Conservation (phyloP, 164 flowering plant genomes). For the Nymphaea colorata region DNA sequence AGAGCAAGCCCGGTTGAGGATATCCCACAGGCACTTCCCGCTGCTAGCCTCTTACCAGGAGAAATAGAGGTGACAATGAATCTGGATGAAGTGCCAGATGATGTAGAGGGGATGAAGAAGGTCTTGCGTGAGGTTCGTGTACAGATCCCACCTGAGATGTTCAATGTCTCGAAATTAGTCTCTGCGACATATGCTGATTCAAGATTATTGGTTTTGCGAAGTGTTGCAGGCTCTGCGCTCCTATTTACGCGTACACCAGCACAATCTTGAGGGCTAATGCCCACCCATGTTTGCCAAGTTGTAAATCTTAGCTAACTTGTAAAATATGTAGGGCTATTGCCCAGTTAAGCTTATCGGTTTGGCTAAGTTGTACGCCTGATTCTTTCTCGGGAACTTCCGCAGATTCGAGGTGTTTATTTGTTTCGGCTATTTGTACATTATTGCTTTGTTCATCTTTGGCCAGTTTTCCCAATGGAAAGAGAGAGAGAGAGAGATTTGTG, state of each 20-base stretch:
- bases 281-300: neutral
- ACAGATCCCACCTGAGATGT: slow-evolving; percentile 77
- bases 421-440: too few relatives aligned
- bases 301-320: neutral
- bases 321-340: neutral
- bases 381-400: too few relatives aligned
- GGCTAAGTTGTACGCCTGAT: too few relatives aligned
- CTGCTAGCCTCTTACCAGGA: slow-evolving; percentile 42
- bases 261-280: neutral
- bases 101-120: slow-evolving; percentile 28
- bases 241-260: slow-evolving; percentile 42
- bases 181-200: slow-evolving; percentile 78
- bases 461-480: too few relatives aligned
- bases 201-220: slow-evolving; percentile 60
- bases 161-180: slow-evolving; percentile 63
- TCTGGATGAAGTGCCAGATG: slow-evolving; percentile 33
- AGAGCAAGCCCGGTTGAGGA: slow-evolving; percentile 40
- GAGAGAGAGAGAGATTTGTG: too few relatives aligned
- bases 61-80: slow-evolving; percentile 51
- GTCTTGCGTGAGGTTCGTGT: slow-evolving; percentile 49
- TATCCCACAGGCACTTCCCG: slow-evolving; percentile 72
- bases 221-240: slow-evolving; percentile 75
- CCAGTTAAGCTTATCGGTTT: neutral
- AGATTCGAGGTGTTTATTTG: too few relatives aligned
- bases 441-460: too few relatives aligned